These are phyloP conservation scores for Exophiala dermatitidis DNA, from an alignment of 2,329 filamentous ascomycete species.

Conservation along the genomic window DNA sequence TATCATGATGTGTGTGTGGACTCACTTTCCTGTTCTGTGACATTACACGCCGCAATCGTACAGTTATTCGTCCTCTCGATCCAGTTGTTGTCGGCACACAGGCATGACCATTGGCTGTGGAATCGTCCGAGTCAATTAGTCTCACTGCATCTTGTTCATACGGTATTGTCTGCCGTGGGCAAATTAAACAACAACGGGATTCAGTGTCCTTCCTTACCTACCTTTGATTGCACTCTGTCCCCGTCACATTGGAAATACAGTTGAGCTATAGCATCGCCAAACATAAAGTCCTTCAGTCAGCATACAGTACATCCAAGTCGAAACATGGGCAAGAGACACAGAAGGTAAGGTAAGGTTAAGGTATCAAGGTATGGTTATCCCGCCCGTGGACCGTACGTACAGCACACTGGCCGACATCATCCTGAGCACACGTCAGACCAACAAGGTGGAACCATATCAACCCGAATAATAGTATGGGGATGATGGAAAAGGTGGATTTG, in stretches of 20 bases:
- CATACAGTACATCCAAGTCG: neutral
- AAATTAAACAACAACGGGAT: too few species aligned
- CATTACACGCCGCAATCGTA: constrained; percentile 19
- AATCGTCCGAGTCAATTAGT: too few species aligned
- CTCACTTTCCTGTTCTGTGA: constrained; percentile 21
- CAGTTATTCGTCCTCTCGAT: constrained; percentile 23
- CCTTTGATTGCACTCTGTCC: constrained; percentile 21
- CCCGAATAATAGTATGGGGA: neutral
- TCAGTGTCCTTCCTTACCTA: neutral
- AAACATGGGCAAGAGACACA: neutral
- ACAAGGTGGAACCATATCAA: neutral
- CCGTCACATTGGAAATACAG: constrained; percentile 24
- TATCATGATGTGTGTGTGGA: neutral
- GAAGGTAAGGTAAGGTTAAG: too few species aligned
- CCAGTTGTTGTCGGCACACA: constrained; percentile 23
- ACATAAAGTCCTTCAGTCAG: too few species aligned
- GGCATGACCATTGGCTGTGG: constrained; percentile 23
- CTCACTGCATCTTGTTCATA: too few species aligned
- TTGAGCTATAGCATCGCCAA: constrained; percentile 8
- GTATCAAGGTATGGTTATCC: neutral
- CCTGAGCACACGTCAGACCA: constrained; percentile 7
- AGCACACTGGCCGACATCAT: constrained; percentile 21
- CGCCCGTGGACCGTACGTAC: constrained; percentile 6
- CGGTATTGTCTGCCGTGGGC: too few species aligned
- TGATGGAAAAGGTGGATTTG: neutral